Evolutionary conservation across 2,329 filamentous ascomycete genomes (phyloP).

Genomic region (Fusarium nygamai): DNA sequence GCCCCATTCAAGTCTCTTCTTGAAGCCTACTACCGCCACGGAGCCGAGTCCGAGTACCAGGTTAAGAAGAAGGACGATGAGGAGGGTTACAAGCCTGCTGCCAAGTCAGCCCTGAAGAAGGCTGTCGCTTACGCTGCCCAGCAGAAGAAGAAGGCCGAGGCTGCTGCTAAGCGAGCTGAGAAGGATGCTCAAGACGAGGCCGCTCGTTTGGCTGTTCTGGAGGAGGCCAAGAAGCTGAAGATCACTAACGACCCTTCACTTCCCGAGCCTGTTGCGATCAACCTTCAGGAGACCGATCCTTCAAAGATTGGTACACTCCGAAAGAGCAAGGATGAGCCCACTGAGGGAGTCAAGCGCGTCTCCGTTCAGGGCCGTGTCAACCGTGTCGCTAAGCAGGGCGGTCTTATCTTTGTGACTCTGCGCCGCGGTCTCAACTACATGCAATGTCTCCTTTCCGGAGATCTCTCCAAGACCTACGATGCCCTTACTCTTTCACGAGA

Average conservation of each 20-base stretch:
- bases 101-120: conserved; percentile 45
- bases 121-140: conserved; percentile 38
- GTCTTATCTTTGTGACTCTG: conserved; percentile 84
- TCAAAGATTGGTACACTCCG: conserved; percentile 47
- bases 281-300: conserved; percentile 63
- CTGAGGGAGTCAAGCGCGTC: conserved; percentile 60
- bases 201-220: conserved; percentile 37
- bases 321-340: conserved; percentile 46
- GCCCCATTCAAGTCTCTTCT: conserved; percentile 85
- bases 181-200: conserved; percentile 40
- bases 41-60: conserved; percentile 50
- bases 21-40: conserved; percentile 72
- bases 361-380: conserved; percentile 86
- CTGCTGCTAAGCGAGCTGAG: conserved; percentile 41
- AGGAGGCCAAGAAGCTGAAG: conserved; percentile 44
- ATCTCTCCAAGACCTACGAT: conserved; percentile 91
- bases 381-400: conserved; percentile 82
- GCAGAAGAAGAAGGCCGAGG: conserved; percentile 43
- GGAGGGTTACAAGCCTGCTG: conserved; percentile 44
- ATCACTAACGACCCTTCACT: conserved; percentile 73
- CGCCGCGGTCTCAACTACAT: conserved; percentile 81
- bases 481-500: conserved; percentile 85
- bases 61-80: conserved; percentile 54
- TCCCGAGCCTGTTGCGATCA: conserved; percentile 78
- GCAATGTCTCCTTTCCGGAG: conserved; percentile 67